Percentiles rank a stretch among this genome's conserved stretches.
Conservation (phyloP, 2,329 filamentous ascomycete genomes). For the Cladosporium sp. region DNA sequence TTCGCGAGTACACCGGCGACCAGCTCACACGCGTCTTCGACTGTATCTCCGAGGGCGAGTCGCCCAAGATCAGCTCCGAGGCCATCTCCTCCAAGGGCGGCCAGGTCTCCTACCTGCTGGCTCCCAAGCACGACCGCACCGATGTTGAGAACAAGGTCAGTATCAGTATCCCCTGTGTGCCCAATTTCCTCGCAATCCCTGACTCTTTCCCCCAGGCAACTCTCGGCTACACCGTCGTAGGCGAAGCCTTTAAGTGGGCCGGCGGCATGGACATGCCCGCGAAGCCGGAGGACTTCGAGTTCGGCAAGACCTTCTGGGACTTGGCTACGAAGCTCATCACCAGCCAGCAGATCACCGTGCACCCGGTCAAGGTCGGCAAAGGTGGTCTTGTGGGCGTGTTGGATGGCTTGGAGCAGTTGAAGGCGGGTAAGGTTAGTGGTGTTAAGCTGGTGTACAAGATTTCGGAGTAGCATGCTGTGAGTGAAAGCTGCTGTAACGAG, state of each 20-base stretch:
- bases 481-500: too few species aligned
- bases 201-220: slow-evolving; percentile 22
- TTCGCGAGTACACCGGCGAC: background rate
- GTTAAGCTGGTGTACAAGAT: slow-evolving; percentile 45
- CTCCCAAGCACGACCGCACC: slow-evolving; percentile 36
- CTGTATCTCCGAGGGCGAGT: slow-evolving; percentile 13
- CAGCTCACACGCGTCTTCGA: background rate
- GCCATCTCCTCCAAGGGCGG: slow-evolving; percentile 35
- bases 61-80: slow-evolving; percentile 37
- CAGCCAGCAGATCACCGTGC: slow-evolving; percentile 32
- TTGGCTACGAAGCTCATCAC: slow-evolving; percentile 35
- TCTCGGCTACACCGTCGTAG: slow-evolving; percentile 41
- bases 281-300: slow-evolving; percentile 38
- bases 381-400: slow-evolving; percentile 44
- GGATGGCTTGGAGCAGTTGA: slow-evolving; percentile 42
- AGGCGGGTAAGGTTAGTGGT: slow-evolving; percentile 43
- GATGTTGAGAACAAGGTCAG: slow-evolving; percentile 39
- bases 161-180: background rate
- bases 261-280: slow-evolving; percentile 31
- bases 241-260: slow-evolving; percentile 35
- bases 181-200: background rate
- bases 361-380: slow-evolving; percentile 38
- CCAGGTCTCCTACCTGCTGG: slow-evolving; percentile 36
- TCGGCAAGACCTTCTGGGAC: slow-evolving; percentile 38
- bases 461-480: background rate